Evolutionary conservation across 768 basidiomycete genomes (phyloP), one percentile per base, ranked within the genome.

Genomic region (Lactarius evosmus): DNA sequence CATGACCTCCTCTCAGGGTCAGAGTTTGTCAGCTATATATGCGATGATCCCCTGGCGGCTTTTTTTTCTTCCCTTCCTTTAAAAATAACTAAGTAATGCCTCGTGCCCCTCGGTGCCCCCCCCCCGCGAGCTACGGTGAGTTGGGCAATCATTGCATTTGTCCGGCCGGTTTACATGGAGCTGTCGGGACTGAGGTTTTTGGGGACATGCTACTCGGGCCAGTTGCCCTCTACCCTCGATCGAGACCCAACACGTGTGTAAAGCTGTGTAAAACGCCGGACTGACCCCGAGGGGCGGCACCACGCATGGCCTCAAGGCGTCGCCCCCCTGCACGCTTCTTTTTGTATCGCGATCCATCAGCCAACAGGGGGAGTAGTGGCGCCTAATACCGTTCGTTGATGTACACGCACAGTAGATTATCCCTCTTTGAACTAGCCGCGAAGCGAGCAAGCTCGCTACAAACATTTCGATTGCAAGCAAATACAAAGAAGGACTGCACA

Each of bases 391-490:
- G 27, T 17, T 56, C 19, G 32, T 56, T 50, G 59, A 34, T 51
- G 38, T 56, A 41, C 38, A 52, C 25, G 36, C 38, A 51, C 36
- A 51, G 46, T 16, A 46, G n/a, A 46, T 59, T 41, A 56, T 65
- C 64, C 64, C 22, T 44, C 59, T 65, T 61, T 61, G 59, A 41
- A 61, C 64, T 65, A 65, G 59, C 32, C 49, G 59, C 63, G 27
- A 65, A 56, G 30, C 27, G n/a, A 56, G 33, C 30, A 4, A 6
- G 41, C 17, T 52, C 41, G 60, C 40, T 64, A 27, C 53, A 57
- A 41, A 51, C 34, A 50, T 32, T 34, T 61, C 41, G 64, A 65
- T 65, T 56, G 53, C 55, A 59, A 61, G 49, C 55, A 60, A 61
- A 61, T 61, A 65, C 59, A 56, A 56, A 55, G 59, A 54, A 60